phyloP scores from a whole-genome alignment of 2,329 filamentous ascomycete genomes.

The Colletotrichum sp. region DNA sequence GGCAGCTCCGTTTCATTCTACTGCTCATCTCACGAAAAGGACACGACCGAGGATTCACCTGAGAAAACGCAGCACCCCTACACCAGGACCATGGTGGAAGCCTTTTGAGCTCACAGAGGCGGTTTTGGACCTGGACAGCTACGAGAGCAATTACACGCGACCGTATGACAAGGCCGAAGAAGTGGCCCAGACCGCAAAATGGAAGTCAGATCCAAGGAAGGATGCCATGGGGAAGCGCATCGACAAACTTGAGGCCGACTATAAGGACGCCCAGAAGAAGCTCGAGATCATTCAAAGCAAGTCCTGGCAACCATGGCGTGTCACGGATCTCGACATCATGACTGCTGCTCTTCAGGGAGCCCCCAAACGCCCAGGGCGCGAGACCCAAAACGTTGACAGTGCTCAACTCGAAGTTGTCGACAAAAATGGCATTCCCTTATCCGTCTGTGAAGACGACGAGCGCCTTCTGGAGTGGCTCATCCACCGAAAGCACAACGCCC shows the following conservation, averaged over 20 bases:
- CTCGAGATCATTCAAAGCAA: slow-evolving; percentile 16
- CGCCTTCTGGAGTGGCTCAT: slow-evolving; percentile 41
- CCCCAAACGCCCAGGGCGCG: not conserved
- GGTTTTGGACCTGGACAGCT: slow-evolving; percentile 59
- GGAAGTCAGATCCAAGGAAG: slow-evolving; percentile 28
- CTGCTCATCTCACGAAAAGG: not conserved
- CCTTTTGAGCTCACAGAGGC: slow-evolving; percentile 40
- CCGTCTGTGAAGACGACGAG: slow-evolving; percentile 31
- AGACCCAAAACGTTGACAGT: not conserved
- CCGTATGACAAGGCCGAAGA: slow-evolving; percentile 41
- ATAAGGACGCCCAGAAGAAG: slow-evolving; percentile 7
- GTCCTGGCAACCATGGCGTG: slow-evolving; percentile 35
- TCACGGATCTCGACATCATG: slow-evolving; percentile 49
- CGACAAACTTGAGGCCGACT: slow-evolving; percentile 31
- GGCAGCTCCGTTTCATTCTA: not conserved
- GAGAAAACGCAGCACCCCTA: not conserved
- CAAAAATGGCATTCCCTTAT: slow-evolving; percentile 35
- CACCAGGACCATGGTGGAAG: slow-evolving; percentile 6
- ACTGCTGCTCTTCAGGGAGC: slow-evolving; percentile 37
- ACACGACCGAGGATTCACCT: not conserved
- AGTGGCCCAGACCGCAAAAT: slow-evolving; percentile 31
- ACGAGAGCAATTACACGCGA: slow-evolving; percentile 48
- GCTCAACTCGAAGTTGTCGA: slow-evolving; percentile 4
- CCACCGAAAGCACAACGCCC: slow-evolving; percentile 24
- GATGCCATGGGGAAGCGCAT: slow-evolving; percentile 30